Evolutionary conservation across 805 yeast species (phyloP), one percentile per base, ranked within the genome.

Genomic region (Tetrapisispora nanseiensis): DNA sequence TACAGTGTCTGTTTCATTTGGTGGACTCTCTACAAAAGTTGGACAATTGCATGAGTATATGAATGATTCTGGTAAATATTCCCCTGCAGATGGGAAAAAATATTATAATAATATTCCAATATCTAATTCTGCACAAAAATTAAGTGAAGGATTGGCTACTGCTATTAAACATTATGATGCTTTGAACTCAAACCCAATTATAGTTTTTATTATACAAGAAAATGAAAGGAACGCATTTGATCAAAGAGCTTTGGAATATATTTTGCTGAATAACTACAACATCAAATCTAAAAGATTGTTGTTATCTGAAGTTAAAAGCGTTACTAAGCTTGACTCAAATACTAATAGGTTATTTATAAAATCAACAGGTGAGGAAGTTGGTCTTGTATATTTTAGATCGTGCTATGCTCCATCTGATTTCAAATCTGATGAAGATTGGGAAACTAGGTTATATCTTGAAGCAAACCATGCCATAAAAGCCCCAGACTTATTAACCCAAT

Each of bases 1-100:
- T 63, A 89, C 98, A 1, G 86, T 92, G 3, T 83, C 95, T 54
- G 95, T 90, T 3, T 89, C 97, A 1, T 92, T 92, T 67, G 96
- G 95, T 18, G 97, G 95, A 0, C 69, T 92, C 43, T 81, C 95
- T 2, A 61, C 86, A 12, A 83, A 81, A 57, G 90, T 86, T 21
- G 83, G 92, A 18, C 69, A 75, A 50, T 66, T 86, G 43, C 98
- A 92, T 62, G 61, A 70, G 18, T 85, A 74, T 52, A 62, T 82
- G 54, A 82, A 83, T 56, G 55, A 62, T 4, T 55, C 67, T 7
- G 87, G 87, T 3, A 61, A 63, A n/a, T 84, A 83, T 54, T 48
- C 45, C 39, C 26, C 24, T 66, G 66, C 24, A 18, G 55, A 65
- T 4, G 68, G 69, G 33, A 56, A 71, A 1, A 60, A 62, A 20